A percentile compares a stretch with the other conserved stretches of the same genome.
Conservation (phyloP, 2,329 filamentous ascomycete species). For the Harringtonia lauricola region DNA sequence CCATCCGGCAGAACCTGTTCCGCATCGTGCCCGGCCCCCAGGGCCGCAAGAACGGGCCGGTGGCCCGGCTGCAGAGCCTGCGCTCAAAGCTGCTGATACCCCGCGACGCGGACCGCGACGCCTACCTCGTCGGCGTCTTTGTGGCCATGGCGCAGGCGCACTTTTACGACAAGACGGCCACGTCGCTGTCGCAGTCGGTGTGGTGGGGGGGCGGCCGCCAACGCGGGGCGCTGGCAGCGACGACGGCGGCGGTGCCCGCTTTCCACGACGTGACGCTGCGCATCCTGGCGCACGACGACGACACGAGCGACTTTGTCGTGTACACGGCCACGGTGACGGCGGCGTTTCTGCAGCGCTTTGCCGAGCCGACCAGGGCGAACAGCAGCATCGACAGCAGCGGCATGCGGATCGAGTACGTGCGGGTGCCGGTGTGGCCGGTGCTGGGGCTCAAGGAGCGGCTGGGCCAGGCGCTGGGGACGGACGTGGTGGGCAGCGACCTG, state of each 20-base stretch:
- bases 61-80: slow-evolving; percentile 33
- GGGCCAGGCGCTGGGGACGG: slow-evolving; percentile 38
- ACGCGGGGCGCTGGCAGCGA: too few relatives aligned
- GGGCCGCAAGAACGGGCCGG: slow-evolving; percentile 30
- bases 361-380: slow-evolving; percentile 30
- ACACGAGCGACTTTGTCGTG: slow-evolving; percentile 37
- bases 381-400: slow-evolving; percentile 12
- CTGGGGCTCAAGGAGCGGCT: slow-evolving; percentile 44
- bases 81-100: slow-evolving; percentile 37
- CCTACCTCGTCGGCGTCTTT: slow-evolving; percentile 39
- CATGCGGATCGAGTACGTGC: slow-evolving; percentile 34
- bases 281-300: slow-evolving; percentile 39
- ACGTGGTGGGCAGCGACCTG: slow-evolving; percentile 30
- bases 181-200: slow-evolving; percentile 13
- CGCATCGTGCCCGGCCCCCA: slow-evolving; percentile 30
- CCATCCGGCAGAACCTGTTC: slow-evolving; percentile 35
- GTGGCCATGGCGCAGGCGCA: slow-evolving; percentile 46
- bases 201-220: slow-evolving; percentile 14
- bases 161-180: slow-evolving; percentile 27
- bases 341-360: slow-evolving; percentile 37
- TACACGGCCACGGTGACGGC: slow-evolving; percentile 39
- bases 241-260: background rate
- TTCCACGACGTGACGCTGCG: slow-evolving; percentile 38
- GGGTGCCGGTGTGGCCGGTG: slow-evolving; percentile 43
- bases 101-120: slow-evolving; percentile 36